Conservation (phyloP, 208 protist genomes). For the Crithidia brevicula region DNA sequence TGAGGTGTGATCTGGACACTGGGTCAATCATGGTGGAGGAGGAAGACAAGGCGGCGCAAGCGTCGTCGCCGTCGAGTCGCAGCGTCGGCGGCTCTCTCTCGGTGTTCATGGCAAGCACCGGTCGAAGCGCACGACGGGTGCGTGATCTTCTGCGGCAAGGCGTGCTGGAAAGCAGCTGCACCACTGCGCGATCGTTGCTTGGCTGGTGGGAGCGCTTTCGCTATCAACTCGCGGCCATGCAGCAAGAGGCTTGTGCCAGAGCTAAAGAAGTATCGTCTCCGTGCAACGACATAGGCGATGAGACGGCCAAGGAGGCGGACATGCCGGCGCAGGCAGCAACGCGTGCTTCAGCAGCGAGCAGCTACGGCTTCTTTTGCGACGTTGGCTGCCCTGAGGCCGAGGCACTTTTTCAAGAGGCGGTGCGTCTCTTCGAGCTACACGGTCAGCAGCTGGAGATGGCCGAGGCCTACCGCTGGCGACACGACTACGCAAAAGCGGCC, state of each 20-base stretch:
- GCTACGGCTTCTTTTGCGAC: neutral
- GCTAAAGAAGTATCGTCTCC: too few relatives aligned
- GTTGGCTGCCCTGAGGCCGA: conserved; percentile 10
- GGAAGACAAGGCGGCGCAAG: neutral
- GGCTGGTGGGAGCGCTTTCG: conserved; percentile 23
- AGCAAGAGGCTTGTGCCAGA: neutral
- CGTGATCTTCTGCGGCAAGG: conserved; percentile 19
- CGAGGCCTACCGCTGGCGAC: conserved; percentile 29
- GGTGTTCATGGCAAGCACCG: neutral
- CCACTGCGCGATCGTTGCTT: conserved; percentile 24
- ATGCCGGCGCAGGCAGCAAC: too few relatives aligned
- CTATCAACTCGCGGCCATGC: conserved; percentile 9
- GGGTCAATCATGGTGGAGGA: neutral
- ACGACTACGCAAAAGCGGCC: conserved; percentile 18
- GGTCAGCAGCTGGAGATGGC: conserved; percentile 22
- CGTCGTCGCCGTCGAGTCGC: neutral
- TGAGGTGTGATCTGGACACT: conserved; percentile 7
- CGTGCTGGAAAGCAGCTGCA: conserved; percentile 7
- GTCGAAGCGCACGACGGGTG: conserved; percentile 10
- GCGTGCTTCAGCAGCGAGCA: too few relatives aligned
- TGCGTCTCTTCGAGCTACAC: conserved; percentile 22
- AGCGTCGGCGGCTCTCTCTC: neutral
- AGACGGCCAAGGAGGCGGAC: too few relatives aligned
- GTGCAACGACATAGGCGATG: too few relatives aligned
- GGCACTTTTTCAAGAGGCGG: conserved; percentile 14